A percentile compares a stretch with the other conserved stretches of the same genome.
phyloP scores from a whole-genome alignment of 768 basidiomycete species.

The Rhizopogon vinicolor region DNA sequence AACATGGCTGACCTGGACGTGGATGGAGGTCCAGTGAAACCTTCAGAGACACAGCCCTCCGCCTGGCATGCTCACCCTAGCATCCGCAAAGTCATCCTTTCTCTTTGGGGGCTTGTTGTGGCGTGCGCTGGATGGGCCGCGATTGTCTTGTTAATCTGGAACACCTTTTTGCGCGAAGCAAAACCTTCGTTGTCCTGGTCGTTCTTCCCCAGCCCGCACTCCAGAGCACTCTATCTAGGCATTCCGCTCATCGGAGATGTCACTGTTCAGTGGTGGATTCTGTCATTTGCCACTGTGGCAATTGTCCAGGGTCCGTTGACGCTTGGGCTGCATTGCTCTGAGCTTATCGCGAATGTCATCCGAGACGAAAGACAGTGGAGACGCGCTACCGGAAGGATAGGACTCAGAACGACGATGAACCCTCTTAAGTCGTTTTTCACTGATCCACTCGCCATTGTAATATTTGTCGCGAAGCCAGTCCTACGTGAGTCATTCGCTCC shows the following conservation, averaged over 20 bases:
- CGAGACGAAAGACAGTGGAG: neutral
- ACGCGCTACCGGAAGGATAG: neutral
- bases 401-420: neutral
- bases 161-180: neutral
- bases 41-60: slow-evolving; percentile 15
- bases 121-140: slow-evolving; percentile 21
- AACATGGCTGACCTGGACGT: slow-evolving; percentile 9
- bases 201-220: slow-evolving; percentile 14
- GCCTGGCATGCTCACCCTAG: slow-evolving; percentile 22
- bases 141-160: slow-evolving; percentile 8
- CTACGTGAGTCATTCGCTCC: slow-evolving; percentile 15
- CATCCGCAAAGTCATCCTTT: slow-evolving; percentile 14
- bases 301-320: slow-evolving; percentile 1
- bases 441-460: neutral
- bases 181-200: slow-evolving; percentile 12
- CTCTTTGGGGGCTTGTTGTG: slow-evolving; percentile 19
- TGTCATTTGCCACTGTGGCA: neutral
- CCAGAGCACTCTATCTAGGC: too few relatives aligned
- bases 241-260: too few relatives aligned
- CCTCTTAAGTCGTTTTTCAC: slow-evolving; percentile 6
- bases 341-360: neutral
- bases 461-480: slow-evolving; percentile 18
- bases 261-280: too few relatives aligned
- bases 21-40: slow-evolving; percentile 7
- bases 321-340: neutral